Conservation (phyloP, 805 yeast genomes). For the Saccharomyces jurei region DNA sequence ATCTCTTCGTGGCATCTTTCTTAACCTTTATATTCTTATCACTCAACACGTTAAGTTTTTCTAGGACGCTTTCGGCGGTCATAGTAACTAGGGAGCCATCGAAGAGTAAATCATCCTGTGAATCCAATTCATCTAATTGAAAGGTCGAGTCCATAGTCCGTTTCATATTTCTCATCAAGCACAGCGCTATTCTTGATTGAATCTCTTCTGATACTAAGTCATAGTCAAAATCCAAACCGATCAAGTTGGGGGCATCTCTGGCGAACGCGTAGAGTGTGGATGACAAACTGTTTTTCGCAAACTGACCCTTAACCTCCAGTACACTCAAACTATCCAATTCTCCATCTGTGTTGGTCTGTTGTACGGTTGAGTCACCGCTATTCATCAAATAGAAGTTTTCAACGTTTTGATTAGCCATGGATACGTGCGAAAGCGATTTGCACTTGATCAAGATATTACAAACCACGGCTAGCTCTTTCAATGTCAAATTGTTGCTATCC, state of each 20-base stretch:
- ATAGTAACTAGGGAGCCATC: conserved; percentile 70
- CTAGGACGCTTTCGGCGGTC: conserved; percentile 58
- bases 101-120: conserved; percentile 54
- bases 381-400: not conserved
- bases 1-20: conserved; percentile 34
- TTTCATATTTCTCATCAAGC: conserved; percentile 79
- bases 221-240: conserved; percentile 60
- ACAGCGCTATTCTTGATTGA: conserved; percentile 66
- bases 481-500: conserved; percentile 55
- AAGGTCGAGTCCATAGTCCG: conserved; percentile 35
- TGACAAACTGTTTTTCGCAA: conserved; percentile 50
- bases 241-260: conserved; percentile 51
- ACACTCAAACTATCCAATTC: not conserved
- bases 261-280: conserved; percentile 63
- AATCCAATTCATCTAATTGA: conserved; percentile 28
- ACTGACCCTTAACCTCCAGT: not conserved
- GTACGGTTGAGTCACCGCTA: not conserved
- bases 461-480: conserved; percentile 48
- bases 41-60: conserved; percentile 26
- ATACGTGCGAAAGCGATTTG: conserved; percentile 55
- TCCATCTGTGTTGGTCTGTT: not conserved
- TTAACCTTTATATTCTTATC: conserved; percentile 10
- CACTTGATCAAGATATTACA: conserved; percentile 72
- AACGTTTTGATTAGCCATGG: conserved; percentile 31
- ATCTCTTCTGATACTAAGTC: conserved; percentile 51